Evolutionary conservation across 148 eudicot genomes (phyloP), one percentile per base, ranked within the genome.

Genomic region (Diospyros kaki): DNA sequence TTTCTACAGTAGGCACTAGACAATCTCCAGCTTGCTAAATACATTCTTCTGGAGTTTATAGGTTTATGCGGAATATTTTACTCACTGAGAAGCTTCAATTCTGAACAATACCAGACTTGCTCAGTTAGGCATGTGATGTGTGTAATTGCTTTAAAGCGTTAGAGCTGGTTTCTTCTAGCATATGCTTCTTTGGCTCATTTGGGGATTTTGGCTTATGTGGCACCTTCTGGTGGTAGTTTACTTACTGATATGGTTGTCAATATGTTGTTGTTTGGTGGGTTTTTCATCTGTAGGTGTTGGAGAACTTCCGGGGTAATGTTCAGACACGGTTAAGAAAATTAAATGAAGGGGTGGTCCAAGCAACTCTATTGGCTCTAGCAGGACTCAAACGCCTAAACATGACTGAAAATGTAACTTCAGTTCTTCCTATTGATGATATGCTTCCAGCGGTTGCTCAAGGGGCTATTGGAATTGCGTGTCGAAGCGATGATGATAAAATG

Each of bases 371-470:
- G 81, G 98, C 97, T 70, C 75, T 92, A 80, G 96, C 98, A 48
- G 98, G 98, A 65, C 90, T 94, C 6, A 94, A 86, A 79, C 92
- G 97, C 28, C 81, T 94, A 64, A 83, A 76, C 71, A 92, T 92
- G 96, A 92, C 96, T 6, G 98, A 94, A 76, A 84, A 84, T 80
- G 97, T 94, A 53, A 73, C 93, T 63, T 78, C 97, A 17, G 68
- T 92, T 75, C 90, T 94, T 48, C 81, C 95, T 38, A 87, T 89
- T 73, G 98, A 94, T 50, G 97, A 94, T 73, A 94, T 92, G 98
- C 97, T 94, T 80, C 98, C 98, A 43, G 98, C 98, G 66, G 98
- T 94, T 79, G 97, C 97, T 75, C 96, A 92, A 80, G 97, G 97
- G 50, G 98, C 98, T 8, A 94, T 92, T 78, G 98, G 98, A 64